Conservation (phyloP, 495 filamentous ascomycete genomes). For the Platismatia glauca region DNA sequence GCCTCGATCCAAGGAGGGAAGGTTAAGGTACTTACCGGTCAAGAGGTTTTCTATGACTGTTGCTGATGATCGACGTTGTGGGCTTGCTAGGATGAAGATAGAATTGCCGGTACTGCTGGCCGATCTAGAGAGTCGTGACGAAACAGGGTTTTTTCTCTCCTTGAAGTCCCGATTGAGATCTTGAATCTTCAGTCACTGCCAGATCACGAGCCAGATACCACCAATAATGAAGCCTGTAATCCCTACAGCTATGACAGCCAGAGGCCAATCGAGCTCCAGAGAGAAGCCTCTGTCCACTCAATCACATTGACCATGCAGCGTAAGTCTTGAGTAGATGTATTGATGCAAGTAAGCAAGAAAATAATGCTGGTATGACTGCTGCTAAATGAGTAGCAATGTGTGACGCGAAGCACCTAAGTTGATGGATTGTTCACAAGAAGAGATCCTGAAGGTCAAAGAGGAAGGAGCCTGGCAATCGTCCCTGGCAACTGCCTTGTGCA, state of each 20-base stretch:
- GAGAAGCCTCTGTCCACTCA: neutral
- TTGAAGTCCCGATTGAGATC: neutral
- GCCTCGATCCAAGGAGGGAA: neutral
- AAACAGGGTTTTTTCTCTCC: neutral
- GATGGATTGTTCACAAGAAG: neutral
- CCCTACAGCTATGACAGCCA: neutral
- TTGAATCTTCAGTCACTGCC: neutral
- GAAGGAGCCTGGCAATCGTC: neutral
- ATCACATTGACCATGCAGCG: neutral
- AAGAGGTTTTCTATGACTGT: neutral
- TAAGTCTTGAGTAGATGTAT: neutral
- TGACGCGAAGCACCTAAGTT: neutral
- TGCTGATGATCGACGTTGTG: neutral
- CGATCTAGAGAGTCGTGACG: neutral
- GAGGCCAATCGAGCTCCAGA: neutral
- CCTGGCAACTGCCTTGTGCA: neutral
- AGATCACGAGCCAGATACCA: neutral
- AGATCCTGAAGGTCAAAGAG: neutral
- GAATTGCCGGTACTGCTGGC: neutral
- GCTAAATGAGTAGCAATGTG: conserved; percentile 8
- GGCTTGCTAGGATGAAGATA: neutral
- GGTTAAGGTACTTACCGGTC: neutral
- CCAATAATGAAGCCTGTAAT: neutral
- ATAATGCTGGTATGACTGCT: neutral
- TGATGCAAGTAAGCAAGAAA: neutral